A percentile compares a stretch with the other conserved stretches of the same genome.
Evolutionary conservation across 2,329 filamentous ascomycete genomes (phyloP).

Genomic region (Knufia fluminis): DNA sequence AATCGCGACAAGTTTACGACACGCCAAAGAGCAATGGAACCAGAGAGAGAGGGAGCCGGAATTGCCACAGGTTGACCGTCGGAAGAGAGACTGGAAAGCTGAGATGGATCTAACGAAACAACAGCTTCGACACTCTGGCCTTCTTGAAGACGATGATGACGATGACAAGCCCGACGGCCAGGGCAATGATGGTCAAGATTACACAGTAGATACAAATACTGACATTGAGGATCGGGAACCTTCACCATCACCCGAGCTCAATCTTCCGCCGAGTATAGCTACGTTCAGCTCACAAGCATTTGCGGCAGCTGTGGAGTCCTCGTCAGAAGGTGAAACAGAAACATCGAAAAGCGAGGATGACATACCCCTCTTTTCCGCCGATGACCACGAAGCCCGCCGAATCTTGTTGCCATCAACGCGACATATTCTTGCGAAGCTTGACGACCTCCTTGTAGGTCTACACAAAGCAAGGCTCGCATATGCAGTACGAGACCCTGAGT

Average conservation of each 20-base stretch:
- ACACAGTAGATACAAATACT: background rate
- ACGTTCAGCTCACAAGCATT: slow-evolving; percentile 13
- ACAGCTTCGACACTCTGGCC: background rate
- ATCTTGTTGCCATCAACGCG: slow-evolving; percentile 60
- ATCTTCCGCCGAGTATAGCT: slow-evolving; percentile 4
- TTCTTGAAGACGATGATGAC: background rate
- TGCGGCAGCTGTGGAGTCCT: slow-evolving; percentile 1
- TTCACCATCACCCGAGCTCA: background rate
- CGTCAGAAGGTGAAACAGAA: slow-evolving; percentile 2
- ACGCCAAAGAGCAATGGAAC: slow-evolving; percentile 54
- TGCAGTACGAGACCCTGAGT: slow-evolving; percentile 11
- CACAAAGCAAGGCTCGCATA: slow-evolving; percentile 57
- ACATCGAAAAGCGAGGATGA: background rate
- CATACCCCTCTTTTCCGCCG: slow-evolving; percentile 51
- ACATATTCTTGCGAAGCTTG: slow-evolving; percentile 61
- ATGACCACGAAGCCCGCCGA: slow-evolving; percentile 58
- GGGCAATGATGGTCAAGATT: background rate
- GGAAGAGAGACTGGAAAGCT: slow-evolving; percentile 4
- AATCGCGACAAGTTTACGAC: slow-evolving; percentile 54
- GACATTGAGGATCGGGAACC: background rate
- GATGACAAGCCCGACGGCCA: background rate
- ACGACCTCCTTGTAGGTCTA: slow-evolving; percentile 59
- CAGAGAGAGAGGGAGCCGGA: background rate
- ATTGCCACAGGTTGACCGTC: background rate
- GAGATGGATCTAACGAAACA: background rate